Percentiles rank a stretch among this genome's conserved stretches.
These are phyloP conservation scores for Cyclocybe cylindracea DNA, from an alignment of 768 basidiomycete species.

Conservation along the genomic window DNA sequence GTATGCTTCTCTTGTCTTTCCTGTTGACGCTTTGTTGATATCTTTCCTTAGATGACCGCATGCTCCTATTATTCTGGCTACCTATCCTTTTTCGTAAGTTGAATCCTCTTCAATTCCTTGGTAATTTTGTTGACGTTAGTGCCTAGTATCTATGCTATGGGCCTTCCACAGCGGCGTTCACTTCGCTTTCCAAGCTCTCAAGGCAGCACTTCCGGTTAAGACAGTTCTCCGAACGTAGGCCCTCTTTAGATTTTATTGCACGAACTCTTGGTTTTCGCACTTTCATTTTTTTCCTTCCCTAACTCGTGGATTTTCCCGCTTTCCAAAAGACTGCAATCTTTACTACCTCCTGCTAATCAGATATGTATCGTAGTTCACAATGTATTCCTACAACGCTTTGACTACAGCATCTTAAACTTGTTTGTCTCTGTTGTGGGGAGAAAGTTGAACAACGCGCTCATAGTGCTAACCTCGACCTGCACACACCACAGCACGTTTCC, in stretches of 20 bases:
- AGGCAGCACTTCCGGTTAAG: conserved; percentile 48
- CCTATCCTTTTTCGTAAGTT: conserved; percentile 78
- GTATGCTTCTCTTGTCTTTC: conserved; percentile 41
- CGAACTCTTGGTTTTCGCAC: conserved; percentile 17
- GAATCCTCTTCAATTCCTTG: background rate
- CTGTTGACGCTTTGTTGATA: background rate
- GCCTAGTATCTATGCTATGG: conserved; percentile 61
- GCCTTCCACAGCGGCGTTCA: conserved; percentile 56
- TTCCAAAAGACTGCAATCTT: background rate
- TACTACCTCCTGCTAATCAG: background rate
- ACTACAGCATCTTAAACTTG: background rate
- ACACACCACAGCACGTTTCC: too few species aligned
- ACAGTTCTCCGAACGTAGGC: conserved; percentile 36
- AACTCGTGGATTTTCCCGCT: conserved; percentile 2
- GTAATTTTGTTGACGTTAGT: background rate
- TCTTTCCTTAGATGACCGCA: conserved; percentile 65
- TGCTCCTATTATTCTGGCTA: conserved; percentile 86
- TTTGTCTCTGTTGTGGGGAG: conserved; percentile 4
- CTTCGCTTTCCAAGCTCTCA: conserved; percentile 50
- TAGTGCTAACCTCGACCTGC: too few species aligned
- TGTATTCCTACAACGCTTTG: background rate
- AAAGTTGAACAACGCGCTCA: background rate
- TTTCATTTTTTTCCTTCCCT: conserved; percentile 10
- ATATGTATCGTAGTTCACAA: conserved; percentile 3
- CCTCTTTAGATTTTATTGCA: background rate